Conservation (phyloP, 164 flowering plant genomes). For the Annona cherimola region DNA sequence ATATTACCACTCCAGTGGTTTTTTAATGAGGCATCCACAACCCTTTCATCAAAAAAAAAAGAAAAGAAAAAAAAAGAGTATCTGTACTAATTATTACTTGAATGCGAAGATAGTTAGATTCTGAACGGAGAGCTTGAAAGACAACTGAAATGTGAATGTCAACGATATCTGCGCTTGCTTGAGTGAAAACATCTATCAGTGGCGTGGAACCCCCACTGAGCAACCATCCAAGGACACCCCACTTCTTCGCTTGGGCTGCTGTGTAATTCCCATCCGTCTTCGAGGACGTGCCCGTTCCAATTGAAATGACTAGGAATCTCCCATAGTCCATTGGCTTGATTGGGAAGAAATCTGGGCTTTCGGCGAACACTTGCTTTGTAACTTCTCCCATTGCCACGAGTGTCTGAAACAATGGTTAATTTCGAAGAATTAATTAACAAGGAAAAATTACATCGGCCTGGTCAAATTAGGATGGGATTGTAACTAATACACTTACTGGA, state of each 20-base stretch:
- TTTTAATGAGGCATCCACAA: no score
- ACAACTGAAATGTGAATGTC: conserved; percentile 4
- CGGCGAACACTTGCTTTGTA: neutral
- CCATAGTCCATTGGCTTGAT: conserved; percentile 7
- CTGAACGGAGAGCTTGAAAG: conserved; percentile 4
- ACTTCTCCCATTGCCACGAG: conserved; percentile 10
- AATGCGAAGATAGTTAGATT: conserved; percentile 6
- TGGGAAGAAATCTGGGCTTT: neutral
- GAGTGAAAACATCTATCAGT: conserved; percentile 1
- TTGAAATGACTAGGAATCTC: conserved; percentile 9
- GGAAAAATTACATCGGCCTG: neutral
- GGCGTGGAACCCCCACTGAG: neutral
- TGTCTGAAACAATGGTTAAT: neutral
- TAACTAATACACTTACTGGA: neutral
- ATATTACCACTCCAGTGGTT: no score
- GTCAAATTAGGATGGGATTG: neutral
- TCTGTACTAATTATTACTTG: neutral
- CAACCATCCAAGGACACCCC: conserved; percentile 9
- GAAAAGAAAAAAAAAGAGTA: no score
- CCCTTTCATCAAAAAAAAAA: no score
- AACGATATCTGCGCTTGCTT: conserved; percentile 11
- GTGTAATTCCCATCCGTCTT: conserved; percentile 2
- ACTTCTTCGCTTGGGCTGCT: neutral
- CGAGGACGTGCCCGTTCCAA: conserved; percentile 7
- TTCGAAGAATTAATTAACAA: neutral